phyloP scores from a whole-genome alignment of 441 rosid species.

The Bruguiera hainesii region DNA sequence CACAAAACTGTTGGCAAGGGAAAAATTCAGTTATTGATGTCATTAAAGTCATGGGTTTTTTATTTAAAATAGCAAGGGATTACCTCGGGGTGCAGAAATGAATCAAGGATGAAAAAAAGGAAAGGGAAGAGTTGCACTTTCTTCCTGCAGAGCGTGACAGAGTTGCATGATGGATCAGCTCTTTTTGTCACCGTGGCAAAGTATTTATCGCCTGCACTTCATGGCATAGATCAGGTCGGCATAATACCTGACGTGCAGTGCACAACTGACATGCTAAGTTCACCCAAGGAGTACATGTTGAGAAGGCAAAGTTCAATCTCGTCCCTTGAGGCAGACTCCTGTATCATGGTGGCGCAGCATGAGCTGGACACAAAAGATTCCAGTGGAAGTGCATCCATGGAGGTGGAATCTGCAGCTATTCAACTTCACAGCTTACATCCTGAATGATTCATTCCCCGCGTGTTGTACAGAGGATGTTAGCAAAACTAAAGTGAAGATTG shows the following conservation, averaged over 20 bases:
- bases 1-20: slow-evolving; percentile 86
- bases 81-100: too few relatives aligned
- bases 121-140: neutral
- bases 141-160: slow-evolving; percentile 63
- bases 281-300: slow-evolving; percentile 38
- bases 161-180: slow-evolving; percentile 85
- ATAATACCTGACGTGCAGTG: slow-evolving; percentile 69
- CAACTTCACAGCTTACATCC: neutral
- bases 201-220: slow-evolving; percentile 73
- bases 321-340: slow-evolving; percentile 78
- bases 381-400: slow-evolving; percentile 64
- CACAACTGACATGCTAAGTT: slow-evolving; percentile 51
- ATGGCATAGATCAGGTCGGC: slow-evolving; percentile 70
- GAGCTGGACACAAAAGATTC: slow-evolving; percentile 63
- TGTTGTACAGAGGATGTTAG: too few relatives aligned
- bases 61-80: too few relatives aligned
- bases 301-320: slow-evolving; percentile 44
- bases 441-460: neutral
- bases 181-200: slow-evolving; percentile 85
- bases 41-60: neutral
- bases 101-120: too few relatives aligned
- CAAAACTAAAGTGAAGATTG: too few relatives aligned
- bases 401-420: slow-evolving; percentile 9
- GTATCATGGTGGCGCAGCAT: slow-evolving; percentile 88
- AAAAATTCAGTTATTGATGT: slow-evolving; percentile 62